A percentile compares a stretch with the other conserved stretches of the same genome.
Evolutionary conservation across 1,284 basidiomycete species (phyloP).

Genomic region (Exsudoporus floridanus): DNA sequence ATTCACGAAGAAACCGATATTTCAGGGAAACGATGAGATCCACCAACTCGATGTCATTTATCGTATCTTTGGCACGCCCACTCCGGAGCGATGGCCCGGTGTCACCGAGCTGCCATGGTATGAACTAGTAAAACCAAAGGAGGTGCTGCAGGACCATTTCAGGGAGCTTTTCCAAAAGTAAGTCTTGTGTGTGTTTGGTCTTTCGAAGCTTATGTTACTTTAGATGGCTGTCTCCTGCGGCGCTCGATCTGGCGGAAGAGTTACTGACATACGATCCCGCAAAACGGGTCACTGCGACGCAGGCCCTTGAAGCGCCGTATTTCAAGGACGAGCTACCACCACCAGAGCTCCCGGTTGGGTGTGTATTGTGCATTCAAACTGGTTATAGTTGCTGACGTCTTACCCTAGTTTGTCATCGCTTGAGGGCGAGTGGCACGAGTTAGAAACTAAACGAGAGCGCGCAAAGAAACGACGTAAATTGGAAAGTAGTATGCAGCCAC

Average conservation of each 20-base stretch:
- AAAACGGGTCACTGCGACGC: conserved; percentile 72
- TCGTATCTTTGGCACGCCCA: conserved; percentile 87
- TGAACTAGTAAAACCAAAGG: conserved; percentile 92
- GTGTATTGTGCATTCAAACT: conserved; percentile 35
- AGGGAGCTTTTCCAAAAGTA: conserved; percentile 79
- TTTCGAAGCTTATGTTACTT: conserved; percentile 7
- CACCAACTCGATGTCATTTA: conserved; percentile 95
- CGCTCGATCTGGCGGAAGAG: conserved; percentile 80
- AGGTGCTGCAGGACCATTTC: conserved; percentile 70
- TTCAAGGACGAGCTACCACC: conserved; percentile 78
- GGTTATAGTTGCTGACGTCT: conserved; percentile 17
- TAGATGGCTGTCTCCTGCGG: conserved; percentile 82
- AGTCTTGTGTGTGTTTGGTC: conserved; percentile 25
- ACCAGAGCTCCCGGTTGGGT: conserved; percentile 79
- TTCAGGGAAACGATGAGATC: conserved; percentile 97
- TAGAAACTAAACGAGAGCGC: conserved; percentile 84
- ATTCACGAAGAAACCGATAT: conserved; percentile 91
- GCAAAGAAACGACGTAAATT: conserved; percentile 70
- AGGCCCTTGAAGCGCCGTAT: conserved; percentile 82
- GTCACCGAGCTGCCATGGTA: conserved; percentile 92
- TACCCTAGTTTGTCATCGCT: conserved; percentile 61
- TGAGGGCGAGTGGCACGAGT: conserved; percentile 94
- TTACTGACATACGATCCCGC: conserved; percentile 84
- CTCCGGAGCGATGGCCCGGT: conserved; percentile 79
- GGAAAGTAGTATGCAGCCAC: conserved; percentile 28